Base-by-base conservation (phyloP, 2,329 filamentous ascomycete genomes). In the Tolypocladium album region DNA sequence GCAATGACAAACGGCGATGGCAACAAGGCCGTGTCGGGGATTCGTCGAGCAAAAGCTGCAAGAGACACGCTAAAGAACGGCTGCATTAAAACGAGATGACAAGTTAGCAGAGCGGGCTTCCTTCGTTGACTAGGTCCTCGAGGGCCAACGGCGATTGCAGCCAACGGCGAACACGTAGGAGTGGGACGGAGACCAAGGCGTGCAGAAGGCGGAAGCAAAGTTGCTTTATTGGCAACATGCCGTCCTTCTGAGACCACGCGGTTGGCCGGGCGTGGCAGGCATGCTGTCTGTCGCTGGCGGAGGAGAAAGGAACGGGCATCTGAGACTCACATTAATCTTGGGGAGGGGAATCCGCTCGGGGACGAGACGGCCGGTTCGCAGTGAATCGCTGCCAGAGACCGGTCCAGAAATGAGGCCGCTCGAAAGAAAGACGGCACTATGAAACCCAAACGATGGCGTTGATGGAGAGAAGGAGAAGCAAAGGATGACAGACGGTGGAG, bases 291-390 rank as follows among this genome's bases (percentile, higher is more conserved):
- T 66, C 65, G 65, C 67, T 58, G 63, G 64, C 52, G 59, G 67
- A 59, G 67, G 68, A 66, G 63, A 67, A 64, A 68, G 65, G 65
- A 67, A 63, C 63, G 56, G 57, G 50, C 36, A 56, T 43, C 34
- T 24, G 13, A 42, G 64, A 73, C 71, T 73, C 69, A 73, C 71
- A 72, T 72, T 72, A 69, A 72, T 72, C 61, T 71, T 67, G 63
- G 67, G 36, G 11, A 63, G 64, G 66, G 63, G 61, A 61, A 66
- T 63, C 17, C n/a, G 5, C 6, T n/a, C 38, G 22, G 38, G 24
- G 39, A 34, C 15, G 55, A 45, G 13, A 45, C 39, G 17, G n/a
- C 39, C 39, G 31, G 50, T 42, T 39, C 50, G 52, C 39, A 39
- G n/a, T 39, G 43, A 7, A 20, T 59, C 31, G 40, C 58, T 17